Evolutionary conservation across 306 rosid species (phyloP).

Genomic region (Quercus cerris): DNA sequence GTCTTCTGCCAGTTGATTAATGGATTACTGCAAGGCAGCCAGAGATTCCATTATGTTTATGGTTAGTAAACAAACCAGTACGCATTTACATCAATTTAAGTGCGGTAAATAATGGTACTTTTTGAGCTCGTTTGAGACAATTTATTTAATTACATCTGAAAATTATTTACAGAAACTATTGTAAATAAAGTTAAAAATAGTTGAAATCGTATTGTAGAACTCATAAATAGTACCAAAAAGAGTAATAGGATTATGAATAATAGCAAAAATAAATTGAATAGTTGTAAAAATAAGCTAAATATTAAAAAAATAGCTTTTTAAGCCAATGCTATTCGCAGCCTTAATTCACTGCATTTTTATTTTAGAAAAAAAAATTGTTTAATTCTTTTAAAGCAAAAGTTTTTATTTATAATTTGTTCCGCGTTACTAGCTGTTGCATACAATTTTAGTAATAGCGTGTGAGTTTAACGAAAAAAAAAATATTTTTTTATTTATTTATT

Average conservation of each 20-base stretch:
- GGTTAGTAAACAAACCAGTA: background rate
- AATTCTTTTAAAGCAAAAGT: background rate
- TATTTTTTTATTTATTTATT: no score
- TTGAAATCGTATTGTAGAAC: fast-evolving
- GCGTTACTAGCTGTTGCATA: fast-evolving
- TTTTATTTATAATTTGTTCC: background rate
- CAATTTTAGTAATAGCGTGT: no score
- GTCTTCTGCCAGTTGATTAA: background rate
- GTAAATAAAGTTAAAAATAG: no score
- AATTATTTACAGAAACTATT: fast-evolving
- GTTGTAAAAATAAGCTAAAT: no score
- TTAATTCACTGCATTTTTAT: background rate
- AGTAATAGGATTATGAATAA: fast-evolving
- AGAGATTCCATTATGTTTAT: background rate
- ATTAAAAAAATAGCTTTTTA: fast-evolving
- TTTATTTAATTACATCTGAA: no score
- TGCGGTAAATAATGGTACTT: background rate
- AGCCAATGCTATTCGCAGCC: fast-evolving
- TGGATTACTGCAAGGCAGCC: background rate
- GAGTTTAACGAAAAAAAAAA: no score
- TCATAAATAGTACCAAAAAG: fast-evolving
- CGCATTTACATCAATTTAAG: background rate
- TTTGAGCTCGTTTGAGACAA: no score
- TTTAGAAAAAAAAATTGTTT: background rate
- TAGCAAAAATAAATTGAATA: fast-evolving